These are phyloP conservation scores for Dichomitus squalens DNA, from an alignment of 1,284 basidiomycete genomes.

Conservation along the genomic window DNA sequence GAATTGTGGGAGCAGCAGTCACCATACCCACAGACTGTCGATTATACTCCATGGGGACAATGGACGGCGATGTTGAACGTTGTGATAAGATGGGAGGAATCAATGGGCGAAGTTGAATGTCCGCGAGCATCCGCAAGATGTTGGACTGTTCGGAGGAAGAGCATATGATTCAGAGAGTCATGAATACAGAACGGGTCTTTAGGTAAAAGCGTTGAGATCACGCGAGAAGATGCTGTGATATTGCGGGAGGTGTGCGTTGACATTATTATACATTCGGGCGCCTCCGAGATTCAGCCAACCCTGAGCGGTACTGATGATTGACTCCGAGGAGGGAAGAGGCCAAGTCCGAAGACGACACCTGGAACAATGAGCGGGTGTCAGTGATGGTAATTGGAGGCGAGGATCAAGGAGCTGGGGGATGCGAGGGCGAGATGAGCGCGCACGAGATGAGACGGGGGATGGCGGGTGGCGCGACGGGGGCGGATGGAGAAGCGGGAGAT, in stretches of 20 bases:
- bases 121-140: background rate
- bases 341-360: too few relatives aligned
- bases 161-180: too few relatives aligned
- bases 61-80: background rate
- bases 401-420: background rate
- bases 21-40: constrained; percentile 3
- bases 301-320: too few relatives aligned
- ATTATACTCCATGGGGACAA: constrained; percentile 1
- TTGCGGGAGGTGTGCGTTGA: too few relatives aligned
- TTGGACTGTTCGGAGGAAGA: background rate
- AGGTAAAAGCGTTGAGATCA: background rate
- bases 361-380: too few relatives aligned
- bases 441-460: background rate
- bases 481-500: background rate
- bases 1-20: background rate
- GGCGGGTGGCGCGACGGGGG: background rate
- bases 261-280: too few relatives aligned
- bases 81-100: constrained; percentile 3
- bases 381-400: background rate
- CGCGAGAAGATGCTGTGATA: too few relatives aligned
- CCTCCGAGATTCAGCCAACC: too few relatives aligned
- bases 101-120: background rate
- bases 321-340: too few relatives aligned
- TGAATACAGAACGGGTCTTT: too few relatives aligned
- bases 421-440: background rate